Conservation (phyloP, 768 basidiomycete genomes). For the Lactifluus volemus region DNA sequence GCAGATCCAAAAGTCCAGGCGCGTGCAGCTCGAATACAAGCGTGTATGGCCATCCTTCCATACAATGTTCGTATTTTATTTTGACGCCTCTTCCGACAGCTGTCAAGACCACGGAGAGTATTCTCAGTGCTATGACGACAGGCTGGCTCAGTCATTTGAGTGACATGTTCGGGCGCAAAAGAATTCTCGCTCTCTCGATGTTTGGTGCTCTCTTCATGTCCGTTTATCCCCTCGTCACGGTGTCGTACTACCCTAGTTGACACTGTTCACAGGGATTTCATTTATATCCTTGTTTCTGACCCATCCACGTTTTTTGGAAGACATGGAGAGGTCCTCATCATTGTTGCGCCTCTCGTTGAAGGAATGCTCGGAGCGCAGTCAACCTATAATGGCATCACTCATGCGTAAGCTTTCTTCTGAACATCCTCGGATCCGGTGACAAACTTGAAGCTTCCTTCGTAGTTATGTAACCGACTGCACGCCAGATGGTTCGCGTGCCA, state of each 20-base stretch:
- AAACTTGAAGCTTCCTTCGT: not conserved
- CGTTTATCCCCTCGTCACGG: not conserved
- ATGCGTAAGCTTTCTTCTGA: constrained; percentile 12
- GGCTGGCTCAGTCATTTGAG: constrained; percentile 20
- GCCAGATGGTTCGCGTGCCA: constrained; percentile 18
- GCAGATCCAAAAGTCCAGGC: constrained; percentile 19
- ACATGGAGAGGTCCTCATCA: constrained; percentile 18
- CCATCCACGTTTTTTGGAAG: constrained; percentile 9
- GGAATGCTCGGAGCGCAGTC: constrained; percentile 20
- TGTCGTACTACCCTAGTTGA: not conserved
- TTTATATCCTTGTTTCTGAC: constrained; percentile 20
- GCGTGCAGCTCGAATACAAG: constrained; percentile 21
- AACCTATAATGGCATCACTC: constrained; percentile 20
- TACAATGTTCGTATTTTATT: not conserved
- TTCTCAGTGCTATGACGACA: constrained; percentile 19
- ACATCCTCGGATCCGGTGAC: not conserved
- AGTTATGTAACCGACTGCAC: constrained; percentile 21
- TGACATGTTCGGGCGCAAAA: constrained; percentile 18
- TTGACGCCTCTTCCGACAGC: not conserved
- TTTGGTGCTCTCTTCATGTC: constrained; percentile 21
- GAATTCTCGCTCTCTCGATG: constrained; percentile 17
- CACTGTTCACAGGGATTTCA: constrained; percentile 13
- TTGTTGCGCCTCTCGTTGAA: constrained; percentile 19
- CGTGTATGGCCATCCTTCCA: constrained; percentile 10
- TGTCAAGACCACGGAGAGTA: constrained; percentile 20